Evolutionary conservation across 2,329 filamentous ascomycete species (phyloP).

Genomic region (Xylariaceae sp.): DNA sequence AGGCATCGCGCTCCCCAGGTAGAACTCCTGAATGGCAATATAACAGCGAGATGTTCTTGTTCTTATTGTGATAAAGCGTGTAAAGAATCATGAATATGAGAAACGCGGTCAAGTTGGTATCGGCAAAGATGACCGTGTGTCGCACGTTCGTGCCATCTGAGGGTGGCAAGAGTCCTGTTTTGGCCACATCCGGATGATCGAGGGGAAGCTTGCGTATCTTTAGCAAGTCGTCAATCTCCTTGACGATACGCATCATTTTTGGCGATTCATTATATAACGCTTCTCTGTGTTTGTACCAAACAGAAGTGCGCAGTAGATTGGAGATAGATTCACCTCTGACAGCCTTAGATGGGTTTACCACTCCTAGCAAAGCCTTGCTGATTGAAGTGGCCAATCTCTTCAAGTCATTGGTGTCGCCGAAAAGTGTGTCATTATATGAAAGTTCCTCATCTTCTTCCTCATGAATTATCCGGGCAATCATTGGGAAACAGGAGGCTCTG

Average conservation of each 20-base stretch:
- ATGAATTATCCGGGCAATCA: no score
- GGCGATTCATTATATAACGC: no score
- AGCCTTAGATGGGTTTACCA: no score
- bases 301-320: no score
- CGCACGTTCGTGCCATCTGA: constrained; percentile 1
- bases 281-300: no score
- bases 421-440: no score
- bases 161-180: constrained; percentile 1
- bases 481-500: no score
- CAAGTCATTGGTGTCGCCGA: no score
- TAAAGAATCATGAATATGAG: constrained; percentile 10
- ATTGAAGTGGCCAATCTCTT: no score
- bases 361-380: no score
- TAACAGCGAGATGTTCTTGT: not conserved
- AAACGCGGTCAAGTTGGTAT: constrained; percentile 6
- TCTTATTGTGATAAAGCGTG: not conserved
- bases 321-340: no score
- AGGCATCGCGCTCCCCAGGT: not conserved
- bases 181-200: not conserved
- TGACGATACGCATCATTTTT: not conserved
- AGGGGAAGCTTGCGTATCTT: not conserved
- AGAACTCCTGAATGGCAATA: constrained; percentile 6
- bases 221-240: not conserved
- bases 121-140: constrained; percentile 6
- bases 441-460: no score